These are phyloP conservation scores for Botryobasidium botryosum DNA, from an alignment of 768 basidiomycete genomes.

Conservation along the genomic window DNA sequence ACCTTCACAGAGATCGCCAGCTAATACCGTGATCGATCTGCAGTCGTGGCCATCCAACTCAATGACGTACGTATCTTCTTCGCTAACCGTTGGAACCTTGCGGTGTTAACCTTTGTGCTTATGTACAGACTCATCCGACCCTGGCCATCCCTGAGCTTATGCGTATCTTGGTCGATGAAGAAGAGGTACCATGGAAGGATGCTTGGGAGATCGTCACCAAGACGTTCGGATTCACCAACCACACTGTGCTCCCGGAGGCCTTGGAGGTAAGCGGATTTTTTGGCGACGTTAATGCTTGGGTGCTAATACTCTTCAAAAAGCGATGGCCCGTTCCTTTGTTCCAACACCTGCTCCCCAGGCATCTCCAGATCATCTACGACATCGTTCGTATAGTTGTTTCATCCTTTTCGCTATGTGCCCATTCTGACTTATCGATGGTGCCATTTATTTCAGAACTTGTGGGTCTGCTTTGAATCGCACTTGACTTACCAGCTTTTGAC, in stretches of 20 bases:
- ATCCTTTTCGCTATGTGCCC: neutral
- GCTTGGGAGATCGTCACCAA: slow-evolving; percentile 85
- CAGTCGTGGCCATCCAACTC: slow-evolving; percentile 85
- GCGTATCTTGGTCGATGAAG: slow-evolving; percentile 75
- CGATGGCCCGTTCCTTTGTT: slow-evolving; percentile 88
- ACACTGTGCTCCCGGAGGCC: slow-evolving; percentile 71
- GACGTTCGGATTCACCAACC: slow-evolving; percentile 93
- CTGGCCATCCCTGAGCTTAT: slow-evolving; percentile 90
- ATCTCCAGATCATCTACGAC: slow-evolving; percentile 86
- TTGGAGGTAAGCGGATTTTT: slow-evolving; percentile 1
- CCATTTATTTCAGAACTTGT: slow-evolving; percentile 23
- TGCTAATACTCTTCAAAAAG: too few relatives aligned
- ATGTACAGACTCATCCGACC: slow-evolving; percentile 75
- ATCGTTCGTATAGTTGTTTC: slow-evolving; percentile 22
- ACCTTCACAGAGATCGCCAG: neutral
- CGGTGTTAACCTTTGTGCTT: slow-evolving; percentile 1
- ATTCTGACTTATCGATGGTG: neutral
- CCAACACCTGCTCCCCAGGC: slow-evolving; percentile 71
- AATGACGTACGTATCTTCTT: slow-evolving; percentile 46
- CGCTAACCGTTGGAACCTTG: neutral
- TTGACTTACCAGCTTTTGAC: neutral
- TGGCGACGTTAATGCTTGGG: neutral
- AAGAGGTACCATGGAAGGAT: slow-evolving; percentile 62
- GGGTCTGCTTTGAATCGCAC: slow-evolving; percentile 27
- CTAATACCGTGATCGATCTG: neutral